These are phyloP conservation scores for Bipolaris zeicola DNA, from an alignment of 2,329 filamentous ascomycete genomes.

Conservation along the genomic window DNA sequence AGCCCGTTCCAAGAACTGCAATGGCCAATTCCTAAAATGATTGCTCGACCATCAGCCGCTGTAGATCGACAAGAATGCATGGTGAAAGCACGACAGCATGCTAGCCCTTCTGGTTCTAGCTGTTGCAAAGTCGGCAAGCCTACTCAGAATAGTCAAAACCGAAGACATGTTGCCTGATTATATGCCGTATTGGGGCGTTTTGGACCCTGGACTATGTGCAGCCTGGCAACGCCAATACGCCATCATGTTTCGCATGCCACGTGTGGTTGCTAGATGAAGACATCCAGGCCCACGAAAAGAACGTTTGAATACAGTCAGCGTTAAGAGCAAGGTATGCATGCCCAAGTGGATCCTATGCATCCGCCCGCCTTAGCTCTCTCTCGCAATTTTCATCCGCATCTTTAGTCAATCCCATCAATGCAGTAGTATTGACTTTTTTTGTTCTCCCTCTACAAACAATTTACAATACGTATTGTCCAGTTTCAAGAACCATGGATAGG, in stretches of 20 bases:
- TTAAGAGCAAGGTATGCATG: not conserved
- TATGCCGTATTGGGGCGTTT: constrained; percentile 1
- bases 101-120: not conserved
- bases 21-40: not conserved
- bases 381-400: not conserved
- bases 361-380: not conserved
- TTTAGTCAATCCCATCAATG: not conserved
- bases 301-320: not conserved
- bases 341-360: not conserved
- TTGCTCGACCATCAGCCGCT: not conserved
- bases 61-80: constrained; percentile 1
- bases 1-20: not conserved
- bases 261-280: not conserved
- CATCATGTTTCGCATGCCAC: constrained; percentile 5
- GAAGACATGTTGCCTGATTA: not conserved
- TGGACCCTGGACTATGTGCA: not conserved
- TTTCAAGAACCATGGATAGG: not conserved
- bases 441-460: not conserved
- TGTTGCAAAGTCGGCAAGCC: not conserved
- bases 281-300: not conserved
- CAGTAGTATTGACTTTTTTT: not conserved
- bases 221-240: not conserved
- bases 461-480: not conserved
- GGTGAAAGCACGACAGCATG: not conserved
- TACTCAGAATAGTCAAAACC: not conserved